Evolutionary conservation across 352 stramenopile species (phyloP).

Genomic region (Saprolegnia parasitica): DNA sequence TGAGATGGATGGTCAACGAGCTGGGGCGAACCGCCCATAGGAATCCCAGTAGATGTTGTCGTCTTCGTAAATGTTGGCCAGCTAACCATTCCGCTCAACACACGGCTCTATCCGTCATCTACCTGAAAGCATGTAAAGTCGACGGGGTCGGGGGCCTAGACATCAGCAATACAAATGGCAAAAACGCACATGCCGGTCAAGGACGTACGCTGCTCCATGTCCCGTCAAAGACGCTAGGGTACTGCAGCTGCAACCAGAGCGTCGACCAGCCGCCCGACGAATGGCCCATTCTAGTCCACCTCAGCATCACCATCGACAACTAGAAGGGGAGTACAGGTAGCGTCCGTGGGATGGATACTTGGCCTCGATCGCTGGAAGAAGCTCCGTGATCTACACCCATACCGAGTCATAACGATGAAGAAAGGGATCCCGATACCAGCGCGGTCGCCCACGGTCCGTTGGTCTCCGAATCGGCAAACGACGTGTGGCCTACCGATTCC

Average conservation of each 20-base stretch:
- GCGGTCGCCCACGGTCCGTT: constrained; percentile 68
- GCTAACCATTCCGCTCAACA: neutral
- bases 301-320: neutral
- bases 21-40: constrained; percentile 34
- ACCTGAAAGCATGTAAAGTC: constrained; percentile 62
- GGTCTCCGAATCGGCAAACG: constrained; percentile 56
- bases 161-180: neutral
- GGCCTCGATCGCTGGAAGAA: constrained; percentile 61
- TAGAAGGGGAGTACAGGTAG: constrained; percentile 49
- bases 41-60: constrained; percentile 71
- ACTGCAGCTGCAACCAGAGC: constrained; percentile 69
- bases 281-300: constrained; percentile 34
- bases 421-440: constrained; percentile 32
- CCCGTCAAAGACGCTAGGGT: constrained; percentile 65
- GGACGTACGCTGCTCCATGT: constrained; percentile 51
- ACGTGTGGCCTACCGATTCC: constrained; percentile 50
- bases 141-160: constrained; percentile 52
- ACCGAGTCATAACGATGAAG: neutral
- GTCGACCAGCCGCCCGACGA: constrained; percentile 67
- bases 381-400: constrained; percentile 35
- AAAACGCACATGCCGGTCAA: neutral
- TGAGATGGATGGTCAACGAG: constrained; percentile 34
- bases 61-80: constrained; percentile 64
- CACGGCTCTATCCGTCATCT: too few relatives aligned
- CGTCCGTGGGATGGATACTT: constrained; percentile 43